These are phyloP conservation scores for Ophiostoma populinum DNA, from an alignment of 2,329 filamentous ascomycete genomes.

Conservation along the genomic window DNA sequence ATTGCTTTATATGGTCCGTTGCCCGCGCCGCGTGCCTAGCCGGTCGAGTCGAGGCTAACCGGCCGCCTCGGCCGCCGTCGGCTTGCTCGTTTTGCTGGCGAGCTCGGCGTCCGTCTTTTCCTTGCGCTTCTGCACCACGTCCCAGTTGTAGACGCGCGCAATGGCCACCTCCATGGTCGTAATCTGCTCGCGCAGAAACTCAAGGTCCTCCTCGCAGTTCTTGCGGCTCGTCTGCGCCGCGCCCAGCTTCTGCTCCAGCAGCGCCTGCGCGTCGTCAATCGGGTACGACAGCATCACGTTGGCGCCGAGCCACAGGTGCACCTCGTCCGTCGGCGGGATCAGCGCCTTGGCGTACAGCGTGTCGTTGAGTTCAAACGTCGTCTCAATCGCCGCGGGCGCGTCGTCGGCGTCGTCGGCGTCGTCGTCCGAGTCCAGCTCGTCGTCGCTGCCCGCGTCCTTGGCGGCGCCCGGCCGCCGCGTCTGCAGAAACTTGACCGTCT, in stretches of 20 bases:
- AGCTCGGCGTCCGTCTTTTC: slow-evolving; percentile 49
- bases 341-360: slow-evolving; percentile 82
- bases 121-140: slow-evolving; percentile 88
- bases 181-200: slow-evolving; percentile 91
- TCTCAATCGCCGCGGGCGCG: slow-evolving; percentile 58
- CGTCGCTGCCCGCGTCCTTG: neutral
- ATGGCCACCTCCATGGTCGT: slow-evolving; percentile 95
- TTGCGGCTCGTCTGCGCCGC: slow-evolving; percentile 62
- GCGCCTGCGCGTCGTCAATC: slow-evolving; percentile 64
- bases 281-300: slow-evolving; percentile 97
- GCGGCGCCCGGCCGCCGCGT: slow-evolving; percentile 4
- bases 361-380: slow-evolving; percentile 92
- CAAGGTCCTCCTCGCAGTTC: slow-evolving; percentile 93
- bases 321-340: slow-evolving; percentile 69
- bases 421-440: slow-evolving; percentile 1
- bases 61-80: slow-evolving; percentile 12
- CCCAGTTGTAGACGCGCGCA: slow-evolving; percentile 98
- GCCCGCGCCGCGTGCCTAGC: too few relatives aligned
- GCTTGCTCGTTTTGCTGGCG: slow-evolving; percentile 21
- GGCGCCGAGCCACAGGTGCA: slow-evolving; percentile 93
- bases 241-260: slow-evolving; percentile 60
- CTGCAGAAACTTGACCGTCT: slow-evolving; percentile 76
- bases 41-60: too few relatives aligned
- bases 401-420: slow-evolving; percentile 15
- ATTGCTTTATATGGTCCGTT: too few relatives aligned